phyloP scores from a whole-genome alignment of 805 yeast species.

The Candida cerambycidarum region DNA sequence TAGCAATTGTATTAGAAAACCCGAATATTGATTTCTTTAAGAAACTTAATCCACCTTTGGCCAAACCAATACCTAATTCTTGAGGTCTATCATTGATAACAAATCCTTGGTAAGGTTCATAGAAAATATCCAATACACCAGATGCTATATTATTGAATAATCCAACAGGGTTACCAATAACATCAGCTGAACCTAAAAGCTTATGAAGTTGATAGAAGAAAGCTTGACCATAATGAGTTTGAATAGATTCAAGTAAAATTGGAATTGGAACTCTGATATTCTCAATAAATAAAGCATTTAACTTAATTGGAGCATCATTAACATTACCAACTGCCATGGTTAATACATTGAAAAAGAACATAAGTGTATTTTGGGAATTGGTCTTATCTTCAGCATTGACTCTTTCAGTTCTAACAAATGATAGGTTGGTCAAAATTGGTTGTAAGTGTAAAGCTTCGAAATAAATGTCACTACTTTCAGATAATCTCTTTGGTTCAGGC shows the following conservation, averaged over 20 bases:
- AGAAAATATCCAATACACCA: constrained; percentile 94
- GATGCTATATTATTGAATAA: constrained; percentile 89
- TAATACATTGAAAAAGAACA: constrained; percentile 77
- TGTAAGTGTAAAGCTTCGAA: constrained; percentile 92
- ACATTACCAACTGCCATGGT: constrained; percentile 98
- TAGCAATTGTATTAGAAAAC: constrained; percentile 87
- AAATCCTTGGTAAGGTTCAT: constrained; percentile 96
- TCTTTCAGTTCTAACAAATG: constrained; percentile 87
- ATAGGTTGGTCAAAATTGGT: constrained; percentile 83
- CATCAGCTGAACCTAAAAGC: constrained; percentile 93
- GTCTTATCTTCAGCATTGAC: constrained; percentile 64
- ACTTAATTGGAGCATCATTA: constrained; percentile 91
- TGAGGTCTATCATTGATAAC: constrained; percentile 93
- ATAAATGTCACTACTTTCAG: constrained; percentile 71
- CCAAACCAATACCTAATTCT: constrained; percentile 91
- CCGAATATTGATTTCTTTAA: constrained; percentile 94
- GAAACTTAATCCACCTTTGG: constrained; percentile 94
- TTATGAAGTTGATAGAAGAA: constrained; percentile 90
- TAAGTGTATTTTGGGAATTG: constrained; percentile 58
- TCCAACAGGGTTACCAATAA: constrained; percentile 96
- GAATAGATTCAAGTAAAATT: constrained; percentile 63
- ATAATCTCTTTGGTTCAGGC: constrained; percentile 64
- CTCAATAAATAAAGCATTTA: constrained; percentile 84
- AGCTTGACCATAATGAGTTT: constrained; percentile 88
- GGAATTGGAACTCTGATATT: constrained; percentile 86